Base-by-base conservation (phyloP, 2,329 filamentous ascomycete species). In the Oidium heveae region DNA sequence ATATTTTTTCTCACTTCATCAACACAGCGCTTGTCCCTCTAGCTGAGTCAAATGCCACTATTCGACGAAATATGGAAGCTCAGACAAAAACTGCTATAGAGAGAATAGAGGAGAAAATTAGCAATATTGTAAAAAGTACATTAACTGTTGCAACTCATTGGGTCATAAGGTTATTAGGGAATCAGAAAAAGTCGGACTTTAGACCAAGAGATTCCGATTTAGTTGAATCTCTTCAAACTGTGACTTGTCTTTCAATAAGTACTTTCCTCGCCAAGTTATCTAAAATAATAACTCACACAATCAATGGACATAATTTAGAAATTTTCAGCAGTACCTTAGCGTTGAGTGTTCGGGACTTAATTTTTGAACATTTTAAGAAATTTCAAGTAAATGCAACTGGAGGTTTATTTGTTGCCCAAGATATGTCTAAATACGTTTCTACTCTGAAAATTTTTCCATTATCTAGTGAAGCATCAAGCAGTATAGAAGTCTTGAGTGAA, bases 311-410 rank as follows among this genome's bases (percentile, higher is more conserved):
- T 44, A 96, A 96, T 61, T 75, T 94, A 1, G 80, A 85, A 55
- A 75, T 82, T 52, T 85, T 96, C 65, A 79, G 83, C 54, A 82
- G 81, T 57, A 89, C 96, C 68, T 76, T 96, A 22, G 88, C 86
- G 1, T 71, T 88, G 15, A 82, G 82, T 10, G 73, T 94, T 37
- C 80, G 88, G 60, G 71, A 75, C 52, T 75, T 93, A 10, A 75
- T 98, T 4, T 80, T 98, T 58, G 85, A 91, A 58, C 91, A 98
- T 68, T 86, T 96, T 69, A 91, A 94, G 64, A 87, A 86, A 63
- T 98, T 94, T 70, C 79, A 82, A 57, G 86, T 98, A 60, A 94
- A 87, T 61, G 86, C 88, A 43, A 88, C 89, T 0, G 91, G 91
- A 57, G 91, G 87, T 2, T 76, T 98, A 50, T 91, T 95, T 77